Base-by-base conservation (phyloP, 495 filamentous ascomycete species). In the Astrothelium subdiscretum region DNA sequence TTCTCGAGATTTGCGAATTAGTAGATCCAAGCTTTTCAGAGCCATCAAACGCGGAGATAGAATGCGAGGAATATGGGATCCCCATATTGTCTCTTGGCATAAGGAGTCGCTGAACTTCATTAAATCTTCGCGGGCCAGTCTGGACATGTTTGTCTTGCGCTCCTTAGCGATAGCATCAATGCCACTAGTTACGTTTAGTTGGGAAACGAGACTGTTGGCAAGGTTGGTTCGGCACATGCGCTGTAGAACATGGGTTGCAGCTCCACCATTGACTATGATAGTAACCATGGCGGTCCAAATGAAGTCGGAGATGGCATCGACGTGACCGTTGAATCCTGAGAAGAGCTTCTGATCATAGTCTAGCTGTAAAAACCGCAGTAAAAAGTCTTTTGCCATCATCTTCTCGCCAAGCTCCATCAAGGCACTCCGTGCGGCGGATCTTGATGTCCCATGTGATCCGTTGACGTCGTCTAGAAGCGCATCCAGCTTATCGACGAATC, bases 401-500 rank as follows among this genome's bases (percentile, higher is more conserved):
- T 71, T 70, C 1, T 61, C 66, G 38, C 60, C 63, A 12, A 77
- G 77, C 63, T 92, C 88, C 1, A 91, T 70, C 61, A 87, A 75
- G 2, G 77, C 77, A 67, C 69, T 78, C 35, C 84, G 79, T 63
- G 75, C 75, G 26, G 74, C 70, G 3, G 81, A 79, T 11, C 65
- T 66, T 38, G 81, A 80, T 26, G 73, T 73, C n/a, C 73, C 61
- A 5, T 65, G 70, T 3, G 80, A 75, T 42, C 80, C 77, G 58
- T 88, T 85, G 64, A 98, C 87, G 63, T 95, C 88, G 62, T 95
- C 90, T 62, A 96, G 79, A 11, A 95, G 78, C 58, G 89, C 85
- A 67, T 92, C 89, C 59, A 95, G 80, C 57, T 91, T 87, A 66
- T 90, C 84, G 6, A 86, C 74, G 62, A 95, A 91, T 22, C 91